Conservation (phyloP, 2,329 filamentous ascomycete genomes). For the Chaetomium strumarium region DNA sequence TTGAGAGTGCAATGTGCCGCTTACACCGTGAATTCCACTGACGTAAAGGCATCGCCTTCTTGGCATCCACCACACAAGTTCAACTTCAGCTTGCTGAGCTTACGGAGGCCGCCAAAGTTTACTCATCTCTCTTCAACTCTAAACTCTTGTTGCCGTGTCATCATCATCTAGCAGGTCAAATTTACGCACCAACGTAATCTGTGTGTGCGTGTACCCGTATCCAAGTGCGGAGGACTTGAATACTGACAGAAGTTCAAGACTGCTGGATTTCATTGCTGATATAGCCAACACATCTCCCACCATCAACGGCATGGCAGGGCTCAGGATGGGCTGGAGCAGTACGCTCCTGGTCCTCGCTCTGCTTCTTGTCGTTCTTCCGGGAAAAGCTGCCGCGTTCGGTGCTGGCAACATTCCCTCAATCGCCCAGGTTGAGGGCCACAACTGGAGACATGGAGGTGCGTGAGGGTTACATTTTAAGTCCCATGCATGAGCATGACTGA, state of each 20-base stretch:
- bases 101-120: not conserved
- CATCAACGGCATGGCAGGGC: constrained; percentile 39
- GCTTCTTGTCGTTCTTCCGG: constrained; percentile 51
- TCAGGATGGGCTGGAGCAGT: constrained; percentile 42
- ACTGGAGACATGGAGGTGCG: constrained; percentile 62
- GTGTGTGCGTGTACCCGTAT: no score
- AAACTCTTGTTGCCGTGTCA: no score
- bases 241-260: no score
- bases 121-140: no score
- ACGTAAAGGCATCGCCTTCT: constrained; percentile 16
- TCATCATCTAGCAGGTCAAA: no score
- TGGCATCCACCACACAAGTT: constrained; percentile 11
- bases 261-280: no score
- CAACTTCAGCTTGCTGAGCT: constrained; percentile 5
- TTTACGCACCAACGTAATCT: no score
- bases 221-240: no score
- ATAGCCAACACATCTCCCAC: not conserved
- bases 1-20: no score
- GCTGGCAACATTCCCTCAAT: constrained; percentile 68
- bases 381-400: constrained; percentile 56
- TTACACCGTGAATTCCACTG: constrained; percentile 2
- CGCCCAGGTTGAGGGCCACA: constrained; percentile 58
- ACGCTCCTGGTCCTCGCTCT: constrained; percentile 49
- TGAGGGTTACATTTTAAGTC: not conserved
- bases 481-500: not conserved